Evolutionary conservation across 805 yeast genomes (phyloP).

Genomic region (Ogataea naganishii): DNA sequence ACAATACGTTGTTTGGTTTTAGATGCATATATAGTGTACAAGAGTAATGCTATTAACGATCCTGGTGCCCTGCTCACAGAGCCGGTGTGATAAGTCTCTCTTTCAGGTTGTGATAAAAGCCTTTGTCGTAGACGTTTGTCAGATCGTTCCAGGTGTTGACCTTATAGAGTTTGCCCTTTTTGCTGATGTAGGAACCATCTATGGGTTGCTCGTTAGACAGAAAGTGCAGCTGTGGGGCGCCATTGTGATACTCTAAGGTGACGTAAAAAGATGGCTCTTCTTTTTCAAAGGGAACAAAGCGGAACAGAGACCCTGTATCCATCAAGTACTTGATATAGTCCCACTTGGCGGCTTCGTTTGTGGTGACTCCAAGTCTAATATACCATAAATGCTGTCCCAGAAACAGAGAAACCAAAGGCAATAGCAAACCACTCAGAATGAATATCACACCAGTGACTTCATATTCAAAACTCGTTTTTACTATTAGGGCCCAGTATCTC

Average conservation of each 20-base stretch:
- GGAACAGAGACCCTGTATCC: slow-evolving; percentile 20
- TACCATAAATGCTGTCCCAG: slow-evolving; percentile 33
- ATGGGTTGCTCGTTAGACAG: too few species aligned
- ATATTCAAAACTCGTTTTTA: slow-evolving; percentile 23
- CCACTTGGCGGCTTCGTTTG: slow-evolving; percentile 51
- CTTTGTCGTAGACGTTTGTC: slow-evolving; percentile 39
- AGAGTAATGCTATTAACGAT: too few species aligned
- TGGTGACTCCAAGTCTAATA: slow-evolving; percentile 46
- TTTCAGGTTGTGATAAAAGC: slow-evolving; percentile 32
- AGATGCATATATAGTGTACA: too few species aligned
- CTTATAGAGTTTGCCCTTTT: slow-evolving; percentile 4
- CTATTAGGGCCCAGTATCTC: slow-evolving; percentile 13
- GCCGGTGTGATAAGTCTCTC: slow-evolving; percentile 22
- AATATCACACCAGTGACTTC: slow-evolving; percentile 34
- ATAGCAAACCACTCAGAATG: slow-evolving; percentile 28
- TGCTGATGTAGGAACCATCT: too few species aligned
- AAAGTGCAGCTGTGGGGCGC: too few species aligned
- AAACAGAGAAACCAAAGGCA: slow-evolving; percentile 30
- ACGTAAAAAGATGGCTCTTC: too few species aligned
- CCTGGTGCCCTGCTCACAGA: background rate
- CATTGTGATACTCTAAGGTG: too few species aligned
- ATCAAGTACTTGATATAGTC: slow-evolving; percentile 34
- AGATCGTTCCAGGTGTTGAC: slow-evolving; percentile 22
- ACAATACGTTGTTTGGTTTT: too few species aligned
- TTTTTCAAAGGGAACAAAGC: slow-evolving; percentile 6